These are phyloP conservation scores for Calonectria pseudoturangicola DNA, from an alignment of 2,329 filamentous ascomycete species.

Conservation along the genomic window DNA sequence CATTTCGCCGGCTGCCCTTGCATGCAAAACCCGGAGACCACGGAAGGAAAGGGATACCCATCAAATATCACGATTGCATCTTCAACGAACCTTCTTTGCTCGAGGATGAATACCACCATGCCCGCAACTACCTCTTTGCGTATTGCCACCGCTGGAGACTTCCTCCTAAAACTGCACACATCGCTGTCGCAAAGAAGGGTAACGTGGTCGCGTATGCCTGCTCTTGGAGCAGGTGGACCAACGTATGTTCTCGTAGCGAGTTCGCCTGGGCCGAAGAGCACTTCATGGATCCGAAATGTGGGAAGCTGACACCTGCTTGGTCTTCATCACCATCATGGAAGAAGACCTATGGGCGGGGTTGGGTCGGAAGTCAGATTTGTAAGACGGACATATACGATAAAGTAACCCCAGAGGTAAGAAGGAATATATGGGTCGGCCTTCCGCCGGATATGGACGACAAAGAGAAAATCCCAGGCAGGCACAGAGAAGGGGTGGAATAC, in stretches of 20 bases:
- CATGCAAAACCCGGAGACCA: neutral
- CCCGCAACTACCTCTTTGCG: slow-evolving; percentile 19
- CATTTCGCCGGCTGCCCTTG: neutral
- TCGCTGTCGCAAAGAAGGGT: slow-evolving; percentile 32
- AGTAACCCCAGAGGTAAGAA: neutral
- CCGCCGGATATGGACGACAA: slow-evolving; percentile 1
- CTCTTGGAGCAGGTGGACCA: neutral
- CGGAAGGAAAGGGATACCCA: neutral
- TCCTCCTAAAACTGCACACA: slow-evolving; percentile 11
- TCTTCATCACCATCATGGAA: neutral
- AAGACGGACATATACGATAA: neutral
- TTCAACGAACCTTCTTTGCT: slow-evolving; percentile 25
- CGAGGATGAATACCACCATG: slow-evolving; percentile 4
- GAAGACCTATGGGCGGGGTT: slow-evolving; percentile 30
- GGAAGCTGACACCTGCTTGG: slow-evolving; percentile 4
- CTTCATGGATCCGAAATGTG: slow-evolving; percentile 15
- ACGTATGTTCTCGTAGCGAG: slow-evolving; percentile 4
- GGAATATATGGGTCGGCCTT: slow-evolving; percentile 22
- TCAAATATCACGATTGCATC: slow-evolving; percentile 8
- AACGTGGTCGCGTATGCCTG: slow-evolving; percentile 26
- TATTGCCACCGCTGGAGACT: slow-evolving; percentile 30
- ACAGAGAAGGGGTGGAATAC: neutral
- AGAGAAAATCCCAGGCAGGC: neutral
- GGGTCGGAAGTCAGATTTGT: slow-evolving; percentile 26
- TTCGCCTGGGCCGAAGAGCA: neutral